Evolutionary conservation across 352 stramenopile genomes (phyloP), one percentile per base, ranked within the genome.

Genomic region (Pythium dissimile): DNA sequence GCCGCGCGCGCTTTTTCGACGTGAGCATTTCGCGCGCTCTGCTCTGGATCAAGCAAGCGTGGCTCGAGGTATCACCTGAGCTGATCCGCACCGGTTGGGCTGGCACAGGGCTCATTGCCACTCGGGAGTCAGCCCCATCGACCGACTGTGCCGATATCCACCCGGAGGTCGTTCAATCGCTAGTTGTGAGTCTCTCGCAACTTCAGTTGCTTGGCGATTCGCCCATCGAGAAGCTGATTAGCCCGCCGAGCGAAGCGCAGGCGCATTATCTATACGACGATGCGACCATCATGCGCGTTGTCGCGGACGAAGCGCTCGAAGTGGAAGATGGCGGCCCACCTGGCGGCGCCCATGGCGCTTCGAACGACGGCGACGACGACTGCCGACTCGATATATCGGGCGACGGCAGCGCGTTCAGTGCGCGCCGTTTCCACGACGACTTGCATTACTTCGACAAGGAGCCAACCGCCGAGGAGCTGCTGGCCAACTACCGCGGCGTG

Each of bases 241-340:
- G 7, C 10, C 13, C 54, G 5, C 23, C 10, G 20, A 60, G 34
- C 11, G 61, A 68, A 32, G 13, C 53, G 24, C 32, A 59, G 8
- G 46, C 24, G 1, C 61, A 68, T 32, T 68, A 68, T 37, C 15
- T 54, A 5, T 68, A 68, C 55, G 56, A 60, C 12, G 61, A 68
- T 23, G 35, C 44, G 27, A 68, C 54, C 1, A 28, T 68, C 47
- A 24, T 41, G 16, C 57, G 48, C n/a, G 18, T 65, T 7, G 57
- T 65, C 9, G 41, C 57, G 8, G 48, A 41, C 13, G 48, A 54
- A 7, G 41, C 24, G 16, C 39, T 50, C 11, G 34, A 41, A 20
- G 55, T 54, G 26, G 43, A 46, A 2, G 28, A 31, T 9, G 39
- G 35, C 8, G 48, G 46, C 23, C 11, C 45, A n/a, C n/a, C n/a